These are phyloP conservation scores for Termitomyces sp. DNA, from an alignment of 768 basidiomycete species.

Conservation along the genomic window DNA sequence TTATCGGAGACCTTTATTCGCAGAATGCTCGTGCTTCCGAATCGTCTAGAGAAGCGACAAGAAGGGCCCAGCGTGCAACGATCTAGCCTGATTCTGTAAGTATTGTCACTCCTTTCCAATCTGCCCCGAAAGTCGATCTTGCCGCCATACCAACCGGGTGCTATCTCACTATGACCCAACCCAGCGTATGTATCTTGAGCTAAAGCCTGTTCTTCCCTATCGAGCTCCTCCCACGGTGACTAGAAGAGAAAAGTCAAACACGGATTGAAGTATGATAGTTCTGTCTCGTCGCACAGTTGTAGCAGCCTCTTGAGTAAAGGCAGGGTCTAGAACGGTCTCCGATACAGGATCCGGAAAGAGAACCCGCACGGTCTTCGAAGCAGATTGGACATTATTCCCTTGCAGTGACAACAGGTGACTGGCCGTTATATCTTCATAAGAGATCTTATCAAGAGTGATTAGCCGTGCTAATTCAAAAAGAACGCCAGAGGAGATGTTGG, in stretches of 20 bases:
- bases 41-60: constrained; percentile 49
- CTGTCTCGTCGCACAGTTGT: constrained; percentile 21
- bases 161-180: constrained; percentile 34
- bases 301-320: constrained; percentile 32
- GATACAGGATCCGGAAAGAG: constrained; percentile 5
- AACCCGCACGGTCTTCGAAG: constrained; percentile 18
- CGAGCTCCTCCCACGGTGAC: constrained; percentile 62
- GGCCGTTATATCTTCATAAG: constrained; percentile 23
- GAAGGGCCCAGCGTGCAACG: constrained; percentile 49
- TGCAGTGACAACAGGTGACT: constrained; percentile 19
- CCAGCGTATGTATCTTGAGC: constrained; percentile 25
- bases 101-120: constrained; percentile 16
- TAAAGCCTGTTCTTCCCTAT: constrained; percentile 44
- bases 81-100: constrained; percentile 40
- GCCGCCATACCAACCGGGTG: constrained; percentile 54
- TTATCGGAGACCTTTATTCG: constrained; percentile 38
- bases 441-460: constrained; percentile 19
- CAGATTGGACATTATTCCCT: constrained; percentile 26
- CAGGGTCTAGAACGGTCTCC: constrained; percentile 10
- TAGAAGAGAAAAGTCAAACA: constrained; percentile 17
- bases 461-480: constrained; percentile 49
- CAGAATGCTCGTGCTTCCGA: constrained; percentile 58
- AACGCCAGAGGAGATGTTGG: constrained; percentile 31
- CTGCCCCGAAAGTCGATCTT: constrained; percentile 49
- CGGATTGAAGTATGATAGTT: neutral